Conservation (phyloP, 768 basidiomycete species). For the Zangia roseola region DNA sequence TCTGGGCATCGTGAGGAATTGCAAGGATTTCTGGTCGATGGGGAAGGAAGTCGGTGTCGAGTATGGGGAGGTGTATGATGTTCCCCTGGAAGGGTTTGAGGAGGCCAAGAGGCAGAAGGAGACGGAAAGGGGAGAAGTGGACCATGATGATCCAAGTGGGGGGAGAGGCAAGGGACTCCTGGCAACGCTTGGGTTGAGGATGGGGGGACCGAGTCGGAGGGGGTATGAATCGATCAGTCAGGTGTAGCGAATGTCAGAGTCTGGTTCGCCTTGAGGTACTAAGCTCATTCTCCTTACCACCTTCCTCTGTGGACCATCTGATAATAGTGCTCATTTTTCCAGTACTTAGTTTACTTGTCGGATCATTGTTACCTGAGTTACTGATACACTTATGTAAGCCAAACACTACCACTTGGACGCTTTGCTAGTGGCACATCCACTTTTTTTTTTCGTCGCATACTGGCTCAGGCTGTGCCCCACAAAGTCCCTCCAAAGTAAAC, state of each 20-base stretch:
- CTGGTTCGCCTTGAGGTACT: neutral
- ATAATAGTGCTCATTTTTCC: too few relatives aligned
- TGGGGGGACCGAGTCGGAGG: constrained; percentile 36
- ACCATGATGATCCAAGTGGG: constrained; percentile 44
- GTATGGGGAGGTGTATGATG: constrained; percentile 86
- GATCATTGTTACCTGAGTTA: too few relatives aligned
- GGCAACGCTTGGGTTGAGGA: constrained; percentile 34
- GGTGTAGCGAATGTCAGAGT: constrained; percentile 12
- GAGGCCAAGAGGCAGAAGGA: constrained; percentile 66
- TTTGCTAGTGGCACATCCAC: too few relatives aligned
- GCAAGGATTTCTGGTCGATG: constrained; percentile 91
- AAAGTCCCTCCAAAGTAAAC: too few relatives aligned
- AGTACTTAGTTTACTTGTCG: too few relatives aligned
- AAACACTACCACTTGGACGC: too few relatives aligned
- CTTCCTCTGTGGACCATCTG: too few relatives aligned
- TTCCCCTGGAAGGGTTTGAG: constrained; percentile 80
- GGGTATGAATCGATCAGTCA: constrained; percentile 36
- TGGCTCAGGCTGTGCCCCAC: too few relatives aligned
- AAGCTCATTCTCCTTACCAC: neutral
- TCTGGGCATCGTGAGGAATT: constrained; percentile 72
- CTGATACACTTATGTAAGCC: too few relatives aligned
- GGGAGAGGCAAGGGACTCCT: constrained; percentile 39
- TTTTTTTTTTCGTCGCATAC: too few relatives aligned
- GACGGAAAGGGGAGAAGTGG: constrained; percentile 41
- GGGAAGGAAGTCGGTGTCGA: constrained; percentile 86